Evolutionary conservation across 352 stramenopile species (phyloP).

Genomic region (Pythium graminicola): DNA sequence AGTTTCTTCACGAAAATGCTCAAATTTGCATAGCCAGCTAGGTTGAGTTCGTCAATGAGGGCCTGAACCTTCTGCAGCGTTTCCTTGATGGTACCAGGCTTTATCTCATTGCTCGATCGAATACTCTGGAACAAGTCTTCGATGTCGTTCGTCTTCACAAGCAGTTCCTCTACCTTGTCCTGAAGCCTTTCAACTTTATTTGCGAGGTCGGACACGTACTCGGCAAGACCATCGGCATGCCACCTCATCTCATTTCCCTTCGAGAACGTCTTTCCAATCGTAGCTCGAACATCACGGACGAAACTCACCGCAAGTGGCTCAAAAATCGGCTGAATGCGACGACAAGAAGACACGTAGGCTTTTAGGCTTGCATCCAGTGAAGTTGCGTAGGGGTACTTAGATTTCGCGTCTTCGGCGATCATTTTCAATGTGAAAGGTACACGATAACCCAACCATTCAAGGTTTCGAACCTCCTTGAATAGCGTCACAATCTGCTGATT

Average conservation of each 20-base stretch:
- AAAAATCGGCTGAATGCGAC: constrained; percentile 80
- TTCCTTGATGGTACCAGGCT: constrained; percentile 34
- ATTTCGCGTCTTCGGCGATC: constrained; percentile 95
- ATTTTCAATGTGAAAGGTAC: constrained; percentile 94
- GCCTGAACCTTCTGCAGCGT: constrained; percentile 88
- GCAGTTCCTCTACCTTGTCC: constrained; percentile 96
- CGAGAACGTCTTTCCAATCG: constrained; percentile 85
- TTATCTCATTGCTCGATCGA: constrained; percentile 49
- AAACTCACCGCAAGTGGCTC: constrained; percentile 66
- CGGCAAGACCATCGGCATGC: constrained; percentile 79
- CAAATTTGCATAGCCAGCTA: constrained; percentile 93
- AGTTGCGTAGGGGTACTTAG: constrained; percentile 96
- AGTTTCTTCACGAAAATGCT: constrained; percentile 89
- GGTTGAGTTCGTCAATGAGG: constrained; percentile 91
- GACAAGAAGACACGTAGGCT: constrained; percentile 85
- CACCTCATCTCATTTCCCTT: constrained; percentile 87
- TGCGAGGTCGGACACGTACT: constrained; percentile 86
- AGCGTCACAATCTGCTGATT: constrained; percentile 97
- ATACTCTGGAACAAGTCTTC: constrained; percentile 86
- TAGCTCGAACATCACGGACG: constrained; percentile 74
- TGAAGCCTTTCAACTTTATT: constrained; percentile 95
- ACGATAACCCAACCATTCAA: constrained; percentile 97
- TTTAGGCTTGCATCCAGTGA: constrained; percentile 95
- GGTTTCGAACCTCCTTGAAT: constrained; percentile 98
- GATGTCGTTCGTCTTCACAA: constrained; percentile 90